Conservation (phyloP, 2,329 filamentous ascomycete genomes). For the Neurospora sp. region DNA sequence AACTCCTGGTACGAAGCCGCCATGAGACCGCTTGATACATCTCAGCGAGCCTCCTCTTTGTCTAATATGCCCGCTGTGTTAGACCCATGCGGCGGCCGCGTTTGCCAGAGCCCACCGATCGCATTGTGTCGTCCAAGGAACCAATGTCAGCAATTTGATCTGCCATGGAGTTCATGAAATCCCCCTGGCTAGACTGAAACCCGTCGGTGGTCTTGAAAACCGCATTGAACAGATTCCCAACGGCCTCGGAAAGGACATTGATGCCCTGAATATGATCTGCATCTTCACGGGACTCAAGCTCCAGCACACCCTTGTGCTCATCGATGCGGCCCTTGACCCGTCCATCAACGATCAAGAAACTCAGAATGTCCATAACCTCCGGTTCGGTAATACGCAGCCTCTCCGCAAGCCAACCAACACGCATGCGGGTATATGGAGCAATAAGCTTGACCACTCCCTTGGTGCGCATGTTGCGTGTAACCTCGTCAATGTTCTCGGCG, state of each 20-base stretch:
- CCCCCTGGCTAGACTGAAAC: constrained; percentile 28
- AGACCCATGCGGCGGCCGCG: not conserved
- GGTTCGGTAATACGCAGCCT: constrained; percentile 75
- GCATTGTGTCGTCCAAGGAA: constrained; percentile 4
- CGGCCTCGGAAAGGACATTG: constrained; percentile 59
- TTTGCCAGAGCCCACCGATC: not conserved
- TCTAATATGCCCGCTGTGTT: not conserved
- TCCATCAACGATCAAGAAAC: constrained; percentile 84
- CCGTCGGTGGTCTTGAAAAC: constrained; percentile 74
- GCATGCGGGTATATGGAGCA: constrained; percentile 89
- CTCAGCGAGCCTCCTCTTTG: not conserved
- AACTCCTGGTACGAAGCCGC: not conserved
- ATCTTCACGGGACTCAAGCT: constrained; percentile 67
- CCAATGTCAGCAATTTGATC: constrained; percentile 2
- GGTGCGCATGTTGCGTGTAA: constrained; percentile 95
- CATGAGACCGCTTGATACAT: not conserved
- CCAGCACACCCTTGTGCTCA: constrained; percentile 73
- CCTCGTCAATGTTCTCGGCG: constrained; percentile 97
- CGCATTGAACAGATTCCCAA: constrained; percentile 58
- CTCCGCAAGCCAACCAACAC: constrained; percentile 75
- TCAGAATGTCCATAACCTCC: constrained; percentile 92
- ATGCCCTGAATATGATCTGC: constrained; percentile 65
- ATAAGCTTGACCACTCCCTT: constrained; percentile 91
- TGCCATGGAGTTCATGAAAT: constrained; percentile 23
- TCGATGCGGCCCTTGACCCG: constrained; percentile 84